Evolutionary conservation across 2,329 filamentous ascomycete species (phyloP).

Genomic region (Echinosphaeria canescens): DNA sequence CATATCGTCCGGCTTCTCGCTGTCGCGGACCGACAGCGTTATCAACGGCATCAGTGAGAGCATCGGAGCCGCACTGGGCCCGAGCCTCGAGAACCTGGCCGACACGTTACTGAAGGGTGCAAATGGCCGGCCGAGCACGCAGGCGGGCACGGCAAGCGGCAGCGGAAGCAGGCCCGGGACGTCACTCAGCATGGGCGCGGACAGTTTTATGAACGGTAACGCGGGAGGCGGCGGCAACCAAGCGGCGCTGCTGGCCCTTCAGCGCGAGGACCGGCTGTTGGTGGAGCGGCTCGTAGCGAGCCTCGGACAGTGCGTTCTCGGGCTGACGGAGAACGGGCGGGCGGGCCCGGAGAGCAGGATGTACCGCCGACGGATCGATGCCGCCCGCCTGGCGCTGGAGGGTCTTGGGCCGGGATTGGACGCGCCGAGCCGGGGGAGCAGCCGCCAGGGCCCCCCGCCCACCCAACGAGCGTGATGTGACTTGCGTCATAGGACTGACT

Average conservation of each 20-base stretch:
- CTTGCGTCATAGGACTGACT: too few relatives aligned
- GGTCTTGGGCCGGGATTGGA: too few relatives aligned
- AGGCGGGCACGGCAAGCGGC: slow-evolving; percentile 2
- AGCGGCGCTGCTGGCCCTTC: slow-evolving; percentile 22
- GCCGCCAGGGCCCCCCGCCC: too few relatives aligned
- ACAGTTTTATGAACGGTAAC: too few relatives aligned
- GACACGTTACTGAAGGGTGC: slow-evolving; percentile 25
- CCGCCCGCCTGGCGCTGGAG: slow-evolving; percentile 51
- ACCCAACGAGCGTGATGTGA: too few relatives aligned
- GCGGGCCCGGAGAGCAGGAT: slow-evolving; percentile 36
- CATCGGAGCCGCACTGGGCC: too few relatives aligned
- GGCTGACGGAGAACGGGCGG: slow-evolving; percentile 28
- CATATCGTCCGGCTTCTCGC: too few relatives aligned
- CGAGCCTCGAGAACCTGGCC: slow-evolving; percentile 22
- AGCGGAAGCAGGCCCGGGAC: neutral
- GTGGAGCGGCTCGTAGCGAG: slow-evolving; percentile 37
- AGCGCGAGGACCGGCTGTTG: slow-evolving; percentile 33
- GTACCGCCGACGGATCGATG: slow-evolving; percentile 51
- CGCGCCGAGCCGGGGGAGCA: too few relatives aligned
- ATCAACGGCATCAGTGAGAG: too few relatives aligned
- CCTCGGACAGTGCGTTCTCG: slow-evolving; percentile 36
- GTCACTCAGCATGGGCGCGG: too few relatives aligned
- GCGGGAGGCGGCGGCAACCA: too few relatives aligned
- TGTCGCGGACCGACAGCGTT: too few relatives aligned
- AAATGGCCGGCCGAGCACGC: slow-evolving; percentile 2